Base-by-base conservation (phyloP, 2,329 filamentous ascomycete genomes). In the Diaporthe vexans region DNA sequence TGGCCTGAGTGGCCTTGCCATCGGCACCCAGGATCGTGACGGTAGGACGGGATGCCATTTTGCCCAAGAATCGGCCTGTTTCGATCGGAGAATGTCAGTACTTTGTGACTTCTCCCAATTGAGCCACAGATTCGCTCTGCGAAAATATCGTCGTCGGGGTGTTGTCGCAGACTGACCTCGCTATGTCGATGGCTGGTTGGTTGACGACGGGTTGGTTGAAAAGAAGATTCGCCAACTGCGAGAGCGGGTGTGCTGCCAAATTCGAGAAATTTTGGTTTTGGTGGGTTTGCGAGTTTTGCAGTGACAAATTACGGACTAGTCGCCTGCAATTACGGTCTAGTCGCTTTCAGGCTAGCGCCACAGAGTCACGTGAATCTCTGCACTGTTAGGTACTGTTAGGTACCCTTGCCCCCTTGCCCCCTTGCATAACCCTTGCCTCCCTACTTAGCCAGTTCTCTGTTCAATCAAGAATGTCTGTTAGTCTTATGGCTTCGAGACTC, bases 21-120 rank as follows among this genome's bases (percentile, higher is more conserved):
- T 98, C 95, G 88, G 95, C 95, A 88, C 94, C 93, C 90, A 97
- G 92, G 90, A 99, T 95, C 86, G 95, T 94, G 87, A 99, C 97
- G 86, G 95, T 98, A 88, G 97, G 97, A 90, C 97, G 92, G 87
- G 94, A 95, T 90, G 95, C 94, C 95, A 97, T 97, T 91, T 87
- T 91, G 86, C 85, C 79, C 73, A 72, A 58, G 73, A 73, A 77
- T 77, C 74, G 76, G 59, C 74, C 74, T 76, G 56, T 58, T 77
- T 75, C 69, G 58, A 70, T 69, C 33, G 48, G 33, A 29, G 6
- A 29, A 51, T 29, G 72, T 76, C 63, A 72, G 72, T 76, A 77
- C n/a, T 52, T 56, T 70, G 58, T 26, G 0, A 35, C n/a, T 35
- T 48, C 11, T 52, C 51, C 21, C 33, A 54, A 54, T 54, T 35